Evolutionary conservation across 495 filamentous ascomycete species (phyloP).

Genomic region (Tuber calosporum): DNA sequence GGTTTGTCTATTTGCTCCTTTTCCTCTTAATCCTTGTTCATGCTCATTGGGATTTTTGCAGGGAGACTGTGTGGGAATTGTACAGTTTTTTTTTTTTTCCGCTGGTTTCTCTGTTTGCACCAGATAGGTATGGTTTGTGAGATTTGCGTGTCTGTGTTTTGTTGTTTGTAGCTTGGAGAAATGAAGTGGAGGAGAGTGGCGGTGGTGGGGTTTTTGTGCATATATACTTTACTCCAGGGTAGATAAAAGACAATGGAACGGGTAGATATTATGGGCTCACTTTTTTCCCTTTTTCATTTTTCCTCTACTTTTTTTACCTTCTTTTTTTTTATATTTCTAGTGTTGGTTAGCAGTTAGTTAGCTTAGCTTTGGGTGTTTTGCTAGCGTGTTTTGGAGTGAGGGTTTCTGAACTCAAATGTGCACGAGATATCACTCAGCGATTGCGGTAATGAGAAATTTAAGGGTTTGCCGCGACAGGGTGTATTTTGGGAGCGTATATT

Average conservation of each 20-base stretch:
- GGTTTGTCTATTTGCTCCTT: neutral
- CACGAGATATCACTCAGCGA: neutral
- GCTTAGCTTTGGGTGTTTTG: neutral
- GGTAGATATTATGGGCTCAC: neutral
- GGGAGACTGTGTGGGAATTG: neutral
- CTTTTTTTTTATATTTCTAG: neutral
- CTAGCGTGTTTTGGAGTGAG: no score
- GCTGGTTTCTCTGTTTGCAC: neutral
- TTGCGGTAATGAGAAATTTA: neutral
- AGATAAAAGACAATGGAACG: slow-evolving; percentile 4
- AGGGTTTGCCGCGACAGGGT: neutral
- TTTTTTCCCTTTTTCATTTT: neutral
- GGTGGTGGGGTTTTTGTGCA: neutral
- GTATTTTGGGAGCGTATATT: no score
- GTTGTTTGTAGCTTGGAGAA: neutral
- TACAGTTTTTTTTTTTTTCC: neutral
- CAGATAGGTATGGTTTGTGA: neutral
- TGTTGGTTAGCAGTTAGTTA: neutral
- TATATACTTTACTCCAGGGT: slow-evolving; percentile 3
- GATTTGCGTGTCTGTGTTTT: neutral
- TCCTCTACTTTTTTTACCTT: neutral
- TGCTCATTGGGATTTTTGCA: neutral
- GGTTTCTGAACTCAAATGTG: neutral
- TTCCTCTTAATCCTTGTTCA: neutral
- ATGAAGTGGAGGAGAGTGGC: neutral